Conservation (phyloP, 2,329 filamentous ascomycete species). For the Aspergillus terreus region DNA sequence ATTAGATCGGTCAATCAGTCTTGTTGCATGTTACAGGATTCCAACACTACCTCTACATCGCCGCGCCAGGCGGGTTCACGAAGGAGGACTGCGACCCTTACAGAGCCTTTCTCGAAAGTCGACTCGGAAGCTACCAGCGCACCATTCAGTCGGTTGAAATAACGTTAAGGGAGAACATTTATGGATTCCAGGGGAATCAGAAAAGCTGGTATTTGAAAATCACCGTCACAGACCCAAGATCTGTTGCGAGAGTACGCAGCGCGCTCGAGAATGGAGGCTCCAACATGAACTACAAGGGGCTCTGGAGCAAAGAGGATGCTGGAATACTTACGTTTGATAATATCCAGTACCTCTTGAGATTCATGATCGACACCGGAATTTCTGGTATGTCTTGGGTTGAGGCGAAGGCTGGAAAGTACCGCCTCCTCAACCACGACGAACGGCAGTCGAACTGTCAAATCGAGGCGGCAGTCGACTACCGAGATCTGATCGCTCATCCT, state of each 20-base stretch:
- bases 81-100: conserved; percentile 74
- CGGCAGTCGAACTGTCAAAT: conserved; percentile 94
- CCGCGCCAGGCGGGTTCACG: conserved; percentile 78
- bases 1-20: conserved; percentile 74
- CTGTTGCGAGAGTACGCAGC: conserved; percentile 70
- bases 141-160: conserved; percentile 78
- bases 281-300: conserved; percentile 79
- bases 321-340: conserved; percentile 91
- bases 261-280: conserved; percentile 64
- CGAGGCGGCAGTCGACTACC: conserved; percentile 80
- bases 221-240: conserved; percentile 83
- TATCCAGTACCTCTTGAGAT: conserved; percentile 89
- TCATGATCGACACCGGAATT: conserved; percentile 97
- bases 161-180: conserved; percentile 83
- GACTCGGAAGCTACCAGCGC: conserved; percentile 68
- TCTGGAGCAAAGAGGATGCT: conserved; percentile 71
- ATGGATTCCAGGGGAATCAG: conserved; percentile 88
- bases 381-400: conserved; percentile 98
- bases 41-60: conserved; percentile 91
- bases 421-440: conserved; percentile 61
- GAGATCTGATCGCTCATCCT: conserved; percentile 79
- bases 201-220: conserved; percentile 92
- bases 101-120: conserved; percentile 74
- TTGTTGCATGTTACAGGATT: conserved; percentile 94
- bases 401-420: conserved; percentile 69